Evolutionary conservation across 768 basidiomycete genomes (phyloP).

Genomic region (Amanita muscaria): DNA sequence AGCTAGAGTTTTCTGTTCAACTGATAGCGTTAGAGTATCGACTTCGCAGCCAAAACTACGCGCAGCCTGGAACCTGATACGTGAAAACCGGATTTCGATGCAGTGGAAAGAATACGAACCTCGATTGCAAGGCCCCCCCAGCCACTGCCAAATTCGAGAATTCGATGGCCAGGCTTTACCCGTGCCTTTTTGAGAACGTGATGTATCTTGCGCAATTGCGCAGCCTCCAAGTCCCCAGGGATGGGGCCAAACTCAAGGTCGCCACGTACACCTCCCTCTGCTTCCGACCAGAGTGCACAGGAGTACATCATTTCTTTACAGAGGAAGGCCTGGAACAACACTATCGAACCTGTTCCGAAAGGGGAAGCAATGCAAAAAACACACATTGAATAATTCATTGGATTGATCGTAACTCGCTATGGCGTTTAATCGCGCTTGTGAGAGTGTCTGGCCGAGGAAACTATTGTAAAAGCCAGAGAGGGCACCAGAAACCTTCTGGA

Average conservation of each 20-base stretch:
- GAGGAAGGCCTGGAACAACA: conserved; percentile 51
- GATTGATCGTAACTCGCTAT: conserved; percentile 90
- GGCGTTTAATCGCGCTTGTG: conserved; percentile 69
- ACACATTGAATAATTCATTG: conserved; percentile 76
- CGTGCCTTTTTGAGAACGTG: conserved; percentile 73
- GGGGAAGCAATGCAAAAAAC: conserved; percentile 8
- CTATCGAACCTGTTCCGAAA: conserved; percentile 6
- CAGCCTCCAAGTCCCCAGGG: conserved; percentile 66
- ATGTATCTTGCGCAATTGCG: conserved; percentile 77
- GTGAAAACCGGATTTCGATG: conserved; percentile 1
- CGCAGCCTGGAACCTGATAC: conserved; percentile 41
- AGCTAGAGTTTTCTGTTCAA: conserved; percentile 81
- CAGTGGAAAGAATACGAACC: conserved; percentile 29
- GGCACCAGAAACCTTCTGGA: conserved; percentile 47
- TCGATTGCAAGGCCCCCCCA: conserved; percentile 91
- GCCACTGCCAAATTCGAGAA: conserved; percentile 89
- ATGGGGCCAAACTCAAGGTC: conserved; percentile 51
- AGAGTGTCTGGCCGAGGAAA: conserved; percentile 64
- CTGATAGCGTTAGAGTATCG: conserved; percentile 81
- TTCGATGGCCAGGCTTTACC: conserved; percentile 69
- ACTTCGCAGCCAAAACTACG: conserved; percentile 71
- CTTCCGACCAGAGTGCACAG: conserved; percentile 74
- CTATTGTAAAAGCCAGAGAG: conserved; percentile 60
- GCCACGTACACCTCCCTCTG: conserved; percentile 72
- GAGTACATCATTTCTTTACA: conserved; percentile 94